Base-by-base conservation (phyloP, 2,329 filamentous ascomycete genomes). In the Tolypocladium endophyticum region DNA sequence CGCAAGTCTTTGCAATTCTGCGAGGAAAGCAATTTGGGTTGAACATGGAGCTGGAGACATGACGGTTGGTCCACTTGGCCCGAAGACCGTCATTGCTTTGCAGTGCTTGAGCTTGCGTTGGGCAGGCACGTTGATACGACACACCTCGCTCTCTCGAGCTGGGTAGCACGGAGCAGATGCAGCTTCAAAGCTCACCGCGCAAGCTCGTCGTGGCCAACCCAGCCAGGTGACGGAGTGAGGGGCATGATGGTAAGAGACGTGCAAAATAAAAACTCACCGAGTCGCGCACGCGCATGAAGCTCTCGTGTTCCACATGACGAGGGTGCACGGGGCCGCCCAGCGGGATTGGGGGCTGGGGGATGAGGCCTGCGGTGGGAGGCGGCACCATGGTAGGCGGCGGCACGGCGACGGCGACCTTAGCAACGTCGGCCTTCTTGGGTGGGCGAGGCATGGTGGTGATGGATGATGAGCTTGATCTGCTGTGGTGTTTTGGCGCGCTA, bases 241-340 rank as follows among this genome's bases (percentile, higher is more conserved):
- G 58, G 39, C 45, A 50, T 56, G 58, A 62, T 54, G 60, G 61
- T 62, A 58, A 61, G 56, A 50, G 56, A 33, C 23, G 7, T 9
- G 20, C 25, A 55, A 59, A 39, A n/a, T 7, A 3, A 50, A 58
- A 60, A 77, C 89, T 82, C 86, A 95, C 91, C 72, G 85, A 87
- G 72, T 95, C 90, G 69, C 90, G 85, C 56, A 92, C 90, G 70
- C 87, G 82, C 62, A 90, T 82, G 72, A 93, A 93, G 73, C 90
- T 87, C 61, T 90, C 87, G 60, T 88, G 81, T 62, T 90, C 85
- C 64, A 89, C 83, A 50, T 78, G 69, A 60, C 72, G 73, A 62
- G 72, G 68, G 57, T 68, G 64, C 54, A 66, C 57, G 16, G 58
- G 60, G 30, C 63, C 61, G 45, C 63, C 60, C 43, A 66, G 38